phyloP scores from a whole-genome alignment of 2,329 filamentous ascomycete species.

The Xylariaceae sp. region DNA sequence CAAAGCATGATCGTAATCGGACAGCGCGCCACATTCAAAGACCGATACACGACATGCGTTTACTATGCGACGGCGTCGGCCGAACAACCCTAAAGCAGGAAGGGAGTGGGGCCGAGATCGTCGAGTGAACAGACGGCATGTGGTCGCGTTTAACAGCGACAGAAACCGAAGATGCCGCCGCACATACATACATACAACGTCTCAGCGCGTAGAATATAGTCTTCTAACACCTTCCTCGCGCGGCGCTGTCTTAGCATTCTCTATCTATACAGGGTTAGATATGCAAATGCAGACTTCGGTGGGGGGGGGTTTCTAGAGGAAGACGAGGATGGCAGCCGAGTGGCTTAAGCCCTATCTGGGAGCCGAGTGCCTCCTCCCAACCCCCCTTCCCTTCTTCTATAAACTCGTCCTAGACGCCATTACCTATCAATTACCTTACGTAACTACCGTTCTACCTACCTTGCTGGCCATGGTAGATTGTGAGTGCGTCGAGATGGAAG shows the following conservation, averaged over 20 bases:
- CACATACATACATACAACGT: slow-evolving; percentile 13
- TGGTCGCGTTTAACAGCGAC: slow-evolving; percentile 1
- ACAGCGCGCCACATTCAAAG: no score
- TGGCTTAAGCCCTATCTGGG: background rate
- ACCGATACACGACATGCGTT: no score
- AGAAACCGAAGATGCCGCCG: slow-evolving; percentile 5
- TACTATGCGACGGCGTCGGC: slow-evolving; percentile 10
- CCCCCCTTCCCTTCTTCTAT: no score
- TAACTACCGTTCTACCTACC: no score
- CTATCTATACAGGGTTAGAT: background rate
- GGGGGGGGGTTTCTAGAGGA: background rate
- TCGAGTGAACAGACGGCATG: slow-evolving; percentile 2
- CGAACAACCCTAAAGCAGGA: slow-evolving; percentile 12
- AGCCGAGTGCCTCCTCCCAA: background rate
- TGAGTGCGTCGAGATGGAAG: no score
- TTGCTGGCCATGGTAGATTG: no score
- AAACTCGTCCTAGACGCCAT: no score
- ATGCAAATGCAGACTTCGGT: background rate
- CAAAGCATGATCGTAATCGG: no score
- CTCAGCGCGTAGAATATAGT: no score
- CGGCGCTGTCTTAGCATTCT: background rate
- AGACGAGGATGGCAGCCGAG: no score
- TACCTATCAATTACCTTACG: no score
- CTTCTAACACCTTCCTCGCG: background rate
- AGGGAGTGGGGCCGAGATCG: background rate